Percentiles rank a stretch among this genome's conserved stretches.
Evolutionary conservation across 371 early-diverging fungal genomes (phyloP).

Genomic region (Mucor velutinosus): DNA sequence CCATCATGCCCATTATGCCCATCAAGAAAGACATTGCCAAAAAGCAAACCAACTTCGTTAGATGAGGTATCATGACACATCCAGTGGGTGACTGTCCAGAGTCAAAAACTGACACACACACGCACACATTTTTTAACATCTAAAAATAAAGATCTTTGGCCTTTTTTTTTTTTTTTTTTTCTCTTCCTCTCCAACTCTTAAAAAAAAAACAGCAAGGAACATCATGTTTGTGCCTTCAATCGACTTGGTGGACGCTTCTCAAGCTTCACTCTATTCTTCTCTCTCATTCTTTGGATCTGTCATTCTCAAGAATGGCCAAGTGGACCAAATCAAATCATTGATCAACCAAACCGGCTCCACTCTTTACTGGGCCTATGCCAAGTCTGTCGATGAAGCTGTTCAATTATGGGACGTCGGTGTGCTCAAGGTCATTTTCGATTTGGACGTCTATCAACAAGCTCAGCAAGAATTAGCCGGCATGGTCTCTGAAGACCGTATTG

Average conservation of each 20-base stretch:
- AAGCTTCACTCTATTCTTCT: slow-evolving; percentile 29
- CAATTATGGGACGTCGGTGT: slow-evolving; percentile 64
- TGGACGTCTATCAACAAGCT: slow-evolving; percentile 29
- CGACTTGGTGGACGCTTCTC: slow-evolving; percentile 33
- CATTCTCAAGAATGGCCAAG: slow-evolving; percentile 39
- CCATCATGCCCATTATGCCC: background rate
- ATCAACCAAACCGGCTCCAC: slow-evolving; percentile 48
- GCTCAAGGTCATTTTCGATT: slow-evolving; percentile 56
- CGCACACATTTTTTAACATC: background rate
- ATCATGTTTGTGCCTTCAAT: slow-evolving; percentile 60
- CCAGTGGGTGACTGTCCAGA: background rate
- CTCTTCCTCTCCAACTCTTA: background rate
- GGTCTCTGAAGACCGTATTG: slow-evolving; percentile 50
- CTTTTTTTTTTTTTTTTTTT: background rate
- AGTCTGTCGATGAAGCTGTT: slow-evolving; percentile 53
- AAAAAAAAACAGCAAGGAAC: background rate
- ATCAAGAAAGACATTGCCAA: background rate
- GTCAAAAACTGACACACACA: background rate
- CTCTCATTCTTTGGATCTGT: slow-evolving; percentile 33
- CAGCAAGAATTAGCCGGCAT: slow-evolving; percentile 32
- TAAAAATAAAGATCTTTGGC: background rate
- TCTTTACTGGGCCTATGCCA: slow-evolving; percentile 59
- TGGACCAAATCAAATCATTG: slow-evolving; percentile 39
- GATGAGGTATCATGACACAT: background rate
- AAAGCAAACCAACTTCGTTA: background rate